Base-by-base conservation (phyloP, 345 rosid genomes). In the Dimocarpus longan region DNA sequence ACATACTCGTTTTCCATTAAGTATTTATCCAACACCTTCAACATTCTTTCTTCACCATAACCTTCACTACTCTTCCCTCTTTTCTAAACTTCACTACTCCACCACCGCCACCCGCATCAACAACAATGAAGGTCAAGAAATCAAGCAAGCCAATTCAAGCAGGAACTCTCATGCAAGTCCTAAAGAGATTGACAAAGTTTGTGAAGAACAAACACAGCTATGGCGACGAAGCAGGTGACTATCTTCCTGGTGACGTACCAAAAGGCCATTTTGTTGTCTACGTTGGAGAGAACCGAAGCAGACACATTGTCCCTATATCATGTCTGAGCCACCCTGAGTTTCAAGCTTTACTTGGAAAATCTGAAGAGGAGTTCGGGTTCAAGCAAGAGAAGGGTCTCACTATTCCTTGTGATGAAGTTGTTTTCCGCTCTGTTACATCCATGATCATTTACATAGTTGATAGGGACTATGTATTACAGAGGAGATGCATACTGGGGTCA, bases 311-410 rank as follows among this genome's bases (percentile, higher is more conserved):
- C 10, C 95, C 98, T 0, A 89, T 96, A 75, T 86, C 99, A 21
- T 91, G 91, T 88, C 71, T 93, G 76, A 80, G 63, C 22, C 95
- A 87, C 71, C 97, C 94, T 3, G 86, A 88, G 87, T 60, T 93
- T 94, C 65, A 97, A 91, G 67, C 67, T 79, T 83, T 96, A 40
- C 98, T 96, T 72, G 87, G 75, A 68, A 84, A 86, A 73, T 95
- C 99, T 10, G 98, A 90, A 78, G 98, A 94, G 63, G 98, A 93
- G 80, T 94, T 89, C 66, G 98, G 99, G 1, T 96, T 93, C 66
- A 87, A 84, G 79, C 97, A 96, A 13, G 92, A 93, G 21, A 89
- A 87, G 95, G 99, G 98, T 8, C 90, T 96, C 75, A 92, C 98
- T 8, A 86, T 96, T 78, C 99, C 99, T 70, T 96, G 99, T 70